Evolutionary conservation across 768 basidiomycete species (phyloP), one percentile per base, ranked within the genome.

Genomic region (Boletus rubroflammeus): DNA sequence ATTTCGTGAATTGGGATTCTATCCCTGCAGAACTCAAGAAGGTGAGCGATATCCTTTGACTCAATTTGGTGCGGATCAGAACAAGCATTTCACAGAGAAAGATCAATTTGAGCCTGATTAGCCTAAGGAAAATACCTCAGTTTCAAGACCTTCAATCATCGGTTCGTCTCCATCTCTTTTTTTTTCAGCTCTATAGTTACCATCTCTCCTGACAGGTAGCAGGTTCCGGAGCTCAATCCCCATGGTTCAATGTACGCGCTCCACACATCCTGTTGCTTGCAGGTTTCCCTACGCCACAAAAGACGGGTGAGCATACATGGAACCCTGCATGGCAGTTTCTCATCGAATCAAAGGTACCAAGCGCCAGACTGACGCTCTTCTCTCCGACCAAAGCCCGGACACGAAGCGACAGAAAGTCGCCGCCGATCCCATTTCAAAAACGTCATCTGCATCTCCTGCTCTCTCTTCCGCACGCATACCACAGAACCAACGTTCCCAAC

Each of bases 21-120:
- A 66, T 90, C 3, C 81, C 86, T 0, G 31, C 51, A 3, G 87
- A 89, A 63, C 62, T 89, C 26, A 81, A 77, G 52, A 85, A 85
- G 74, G 87, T 84, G 9, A 36, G 73, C 25, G 5, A 47, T 15
- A 31, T 17, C 17, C 23, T 10, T 7, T 14, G 15, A 36, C 1
- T 35, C 19, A 4, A 28, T 35, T 47, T 47, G 9, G 2, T 35
- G 15, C 41, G 32, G 19, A 45, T n/a, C 19, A 32, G 6, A 21
- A 14, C 44, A 28, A 50, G 29, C 36, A 0, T 19, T 38, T 53
- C 50, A 6, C 52, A 89, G 87, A 75, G 86, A 59, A 79, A 81
- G 46, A 85, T 88, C 45, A 69, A 78, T 53, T 73, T 81, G 47
- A 85, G 75, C 58, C 70, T 77, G 11, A 79, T 89, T 11, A 72